phyloP scores from a whole-genome alignment of 495 filamentous ascomycete genomes.

The Durotheca rogersii region DNA sequence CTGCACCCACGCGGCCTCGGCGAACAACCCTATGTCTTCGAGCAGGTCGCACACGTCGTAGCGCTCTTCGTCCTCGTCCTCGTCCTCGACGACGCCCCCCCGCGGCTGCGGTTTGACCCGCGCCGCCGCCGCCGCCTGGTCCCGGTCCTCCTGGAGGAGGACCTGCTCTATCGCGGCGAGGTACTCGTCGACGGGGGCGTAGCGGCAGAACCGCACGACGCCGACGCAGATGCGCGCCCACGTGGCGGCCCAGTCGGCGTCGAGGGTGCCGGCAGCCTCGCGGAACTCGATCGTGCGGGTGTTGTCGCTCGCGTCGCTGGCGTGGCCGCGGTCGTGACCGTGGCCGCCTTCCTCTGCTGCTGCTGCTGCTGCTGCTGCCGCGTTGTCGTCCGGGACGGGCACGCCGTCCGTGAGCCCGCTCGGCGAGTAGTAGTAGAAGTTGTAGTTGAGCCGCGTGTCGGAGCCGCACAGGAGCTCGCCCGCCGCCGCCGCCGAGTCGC shows the following conservation, averaged over 20 bases:
- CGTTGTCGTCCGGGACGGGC: too few species aligned
- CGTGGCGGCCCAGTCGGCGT: slow-evolving; percentile 25
- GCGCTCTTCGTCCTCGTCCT: neutral
- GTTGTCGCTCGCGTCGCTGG: neutral
- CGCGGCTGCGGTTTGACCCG: too few species aligned
- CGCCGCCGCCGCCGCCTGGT: neutral
- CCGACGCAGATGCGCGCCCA: slow-evolving; percentile 39
- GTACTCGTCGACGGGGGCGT: slow-evolving; percentile 6
- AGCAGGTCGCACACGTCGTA: slow-evolving; percentile 34
- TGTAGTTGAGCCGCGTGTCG: slow-evolving; percentile 17
- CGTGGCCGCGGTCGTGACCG: neutral
- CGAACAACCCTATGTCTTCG: slow-evolving; percentile 23
- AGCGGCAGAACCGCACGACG: slow-evolving; percentile 30
- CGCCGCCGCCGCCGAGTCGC: slow-evolving; percentile 7
- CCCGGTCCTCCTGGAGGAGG: slow-evolving; percentile 14
- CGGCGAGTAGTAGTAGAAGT: slow-evolving; percentile 13
- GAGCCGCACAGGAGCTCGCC: slow-evolving; percentile 1
- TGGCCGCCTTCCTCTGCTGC: too few species aligned
- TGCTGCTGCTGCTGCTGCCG: too few species aligned
- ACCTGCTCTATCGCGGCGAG: slow-evolving; percentile 6
- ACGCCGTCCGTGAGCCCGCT: neutral
- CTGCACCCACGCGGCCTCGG: slow-evolving; percentile 22
- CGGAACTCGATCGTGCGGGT: slow-evolving; percentile 46
- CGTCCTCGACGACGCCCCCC: neutral
- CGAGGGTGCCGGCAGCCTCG: slow-evolving; percentile 41